Base-by-base conservation (phyloP, 1,139 yeast genomes). In the Candida sojae region DNA sequence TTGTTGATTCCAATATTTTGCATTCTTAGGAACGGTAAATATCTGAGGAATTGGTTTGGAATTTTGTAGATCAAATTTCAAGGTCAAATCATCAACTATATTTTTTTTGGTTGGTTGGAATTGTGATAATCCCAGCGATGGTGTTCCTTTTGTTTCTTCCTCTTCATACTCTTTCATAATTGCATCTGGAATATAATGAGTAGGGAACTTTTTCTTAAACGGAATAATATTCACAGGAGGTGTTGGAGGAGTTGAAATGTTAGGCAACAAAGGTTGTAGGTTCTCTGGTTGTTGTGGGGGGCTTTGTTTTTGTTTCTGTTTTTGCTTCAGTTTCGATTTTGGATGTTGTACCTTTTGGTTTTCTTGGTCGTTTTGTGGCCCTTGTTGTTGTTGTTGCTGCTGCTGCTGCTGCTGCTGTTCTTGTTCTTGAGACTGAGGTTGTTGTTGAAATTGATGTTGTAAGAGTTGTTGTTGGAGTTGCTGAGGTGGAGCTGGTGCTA, bases 1-100 rank as follows among this genome's bases (percentile, higher is more conserved):
- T 32, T 57, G 55, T 11, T 54, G 37, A 44, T 65, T 64, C 67
- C 67, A 64, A 2, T 42, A 25, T 17, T 42, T 48, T 1, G 75
- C 63, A 57, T 73, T 73, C 36, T 60, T 63, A 0, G 78, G 77
- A 7, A 71, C 53, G 25, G 43, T 30, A 21, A 71, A 58, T 12
- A 52, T 49, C 12, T 56, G 49, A 1, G 76, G 71, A 2, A 46
- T 28, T 2, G 79, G 79, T 46, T 64, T 68, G 6, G 64, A 47
- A 45, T 70, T 67, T 49, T 75, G 80, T n/a, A 75, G 55, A 51
- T 75, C 77, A 49, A 75, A 75, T 37, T 62, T 61, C 31, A 75
- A 59, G 5, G 62, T 52, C 49, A 73, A 62, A 50, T 75, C 80
- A 43, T 68, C 72, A 9, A 66, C 71, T 31, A 73, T 66, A 43